Base-by-base conservation (phyloP, 768 basidiomycete species). In the Fomitopsis serialis region DNA sequence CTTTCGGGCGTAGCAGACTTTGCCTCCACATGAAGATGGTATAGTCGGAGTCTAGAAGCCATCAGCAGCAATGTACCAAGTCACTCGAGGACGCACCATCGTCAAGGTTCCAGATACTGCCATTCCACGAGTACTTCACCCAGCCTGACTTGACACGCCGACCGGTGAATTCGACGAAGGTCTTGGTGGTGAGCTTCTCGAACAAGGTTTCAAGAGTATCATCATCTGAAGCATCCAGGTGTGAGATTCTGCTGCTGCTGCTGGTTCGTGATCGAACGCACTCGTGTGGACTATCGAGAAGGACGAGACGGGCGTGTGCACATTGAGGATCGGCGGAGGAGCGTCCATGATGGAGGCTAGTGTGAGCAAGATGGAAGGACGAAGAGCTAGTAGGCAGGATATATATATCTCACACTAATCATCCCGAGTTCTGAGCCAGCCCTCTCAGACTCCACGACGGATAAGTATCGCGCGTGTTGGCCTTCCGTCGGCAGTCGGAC, bases 71-170 rank as follows among this genome's bases (percentile, higher is more conserved):
- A 37, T 53, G 46, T 43, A 21, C n/a, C 11, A 45, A 1, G 11
- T 17, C 15, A 36, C 12, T 22, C 22, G 32, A 35, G 21, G 35
- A 56, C 60, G 17, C 48, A 88, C 93, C 93, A 63, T 98, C 94
- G 65, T 96, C 92, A 11, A 98, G 71, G 63, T 89, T 87, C 90
- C 90, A 97, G 46, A 90, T 67, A 0, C 81, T 74, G 13, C 83
- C 80, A 58, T 84, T 82, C 74, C 82, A 94, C 56, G 88, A 81
- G 65, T 98, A 98, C 62, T 93, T 92, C 45, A 96, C 72, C 82
- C 91, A 92, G 34, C 89, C 87, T 15, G 87, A 75, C 27, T 81
- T 84, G 19, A 93, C 80, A 19, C 80, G 78, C 54, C 79, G 71
- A 17, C 80, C 80, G 50, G 75, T 70, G 62, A 84, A 84, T 21